Evolutionary conservation across 148 eudicot species (phyloP).

Genomic region (Silene latifolia): DNA sequence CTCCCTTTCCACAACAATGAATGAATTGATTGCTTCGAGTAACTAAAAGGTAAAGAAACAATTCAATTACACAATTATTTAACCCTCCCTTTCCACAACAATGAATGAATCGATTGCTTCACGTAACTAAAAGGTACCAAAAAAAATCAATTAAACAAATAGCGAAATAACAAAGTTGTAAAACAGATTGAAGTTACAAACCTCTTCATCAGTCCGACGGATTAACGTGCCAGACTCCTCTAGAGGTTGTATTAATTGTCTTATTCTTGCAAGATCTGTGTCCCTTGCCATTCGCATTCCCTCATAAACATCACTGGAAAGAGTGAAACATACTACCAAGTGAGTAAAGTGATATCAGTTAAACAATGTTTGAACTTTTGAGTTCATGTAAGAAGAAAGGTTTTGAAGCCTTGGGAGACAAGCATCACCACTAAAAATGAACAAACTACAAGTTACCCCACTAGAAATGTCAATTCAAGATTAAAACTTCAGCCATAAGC

Average conservation of each 20-base stretch:
- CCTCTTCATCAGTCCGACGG: conserved; percentile 86
- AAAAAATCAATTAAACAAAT: neutral
- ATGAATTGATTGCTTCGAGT: conserved; percentile 52
- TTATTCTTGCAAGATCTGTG: conserved; percentile 60
- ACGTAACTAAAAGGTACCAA: conserved; percentile 43
- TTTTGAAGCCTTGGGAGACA: neutral
- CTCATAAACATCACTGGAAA: conserved; percentile 85
- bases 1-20: conserved; percentile 94
- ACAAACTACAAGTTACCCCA: neutral
- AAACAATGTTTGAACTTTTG: neutral
- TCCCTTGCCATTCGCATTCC: conserved; percentile 84
- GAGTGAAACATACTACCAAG: neutral
- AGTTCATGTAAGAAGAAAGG: neutral
- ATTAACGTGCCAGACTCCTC: conserved; percentile 88
- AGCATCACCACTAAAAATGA: neutral
- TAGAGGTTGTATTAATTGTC: conserved; percentile 65
- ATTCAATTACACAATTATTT: conserved; percentile 46
- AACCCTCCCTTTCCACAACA: conserved; percentile 98
- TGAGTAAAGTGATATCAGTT: neutral
- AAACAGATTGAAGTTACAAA: conserved; percentile 22
- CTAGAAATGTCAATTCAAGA: neutral
- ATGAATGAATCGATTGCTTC: conserved; percentile 56
- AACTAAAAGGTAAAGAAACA: conserved; percentile 37
- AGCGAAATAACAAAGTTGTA: neutral
- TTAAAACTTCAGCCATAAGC: neutral